Base-by-base conservation (phyloP, 2,329 filamentous ascomycete species). In the Iodosphaeria phyllophila region DNA sequence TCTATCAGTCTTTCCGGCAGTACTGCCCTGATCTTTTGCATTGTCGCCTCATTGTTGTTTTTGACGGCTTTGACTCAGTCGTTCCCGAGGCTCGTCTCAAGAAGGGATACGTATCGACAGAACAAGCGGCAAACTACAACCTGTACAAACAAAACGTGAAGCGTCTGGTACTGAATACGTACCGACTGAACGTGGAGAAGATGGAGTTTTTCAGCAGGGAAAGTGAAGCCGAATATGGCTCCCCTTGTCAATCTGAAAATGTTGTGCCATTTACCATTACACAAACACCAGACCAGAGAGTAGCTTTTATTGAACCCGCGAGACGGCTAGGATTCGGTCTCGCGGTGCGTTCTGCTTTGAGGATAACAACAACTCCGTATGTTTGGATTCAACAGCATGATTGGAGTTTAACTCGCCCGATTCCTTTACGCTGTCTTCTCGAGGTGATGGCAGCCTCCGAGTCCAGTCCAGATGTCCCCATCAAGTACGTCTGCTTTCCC, bases 311-410 rank as follows among this genome's bases (percentile, higher is more conserved):
- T 26, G 60, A 65, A 35, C 49, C 57, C 4, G 24, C 35, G 1
- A 45, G 47, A 17, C 50, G 58, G 1, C 36, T 67, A 2, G 62
- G 62, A 0, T 67, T 67, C 23, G 62, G 60, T 0, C 44, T 67
- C 1, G 60, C 55, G 1, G 59, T 67, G 12, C 57, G 62, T 8
- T 56, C 58, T 0, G 62, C 60, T 0, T 38, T 67, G 22, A 47
- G 60, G 3, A 26, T 50, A 5, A 47, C 52, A 0, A 32, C 41
- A 8, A 66, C 62, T 2, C 56, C 58, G 0, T 62, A 62, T 22
- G 59, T 64, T 10, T 67, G 62, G 61, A 42, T 67, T 0, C 61
- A 66, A 31, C 62, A 67, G 40, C 62, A 67, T 35, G 62, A 67
- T 40, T 67, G 62, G 62, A 45, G 50, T 5, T 40, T 67, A 0